Base-by-base conservation (phyloP, 2,329 filamentous ascomycete species). In the Aspergillus arachidicola region DNA sequence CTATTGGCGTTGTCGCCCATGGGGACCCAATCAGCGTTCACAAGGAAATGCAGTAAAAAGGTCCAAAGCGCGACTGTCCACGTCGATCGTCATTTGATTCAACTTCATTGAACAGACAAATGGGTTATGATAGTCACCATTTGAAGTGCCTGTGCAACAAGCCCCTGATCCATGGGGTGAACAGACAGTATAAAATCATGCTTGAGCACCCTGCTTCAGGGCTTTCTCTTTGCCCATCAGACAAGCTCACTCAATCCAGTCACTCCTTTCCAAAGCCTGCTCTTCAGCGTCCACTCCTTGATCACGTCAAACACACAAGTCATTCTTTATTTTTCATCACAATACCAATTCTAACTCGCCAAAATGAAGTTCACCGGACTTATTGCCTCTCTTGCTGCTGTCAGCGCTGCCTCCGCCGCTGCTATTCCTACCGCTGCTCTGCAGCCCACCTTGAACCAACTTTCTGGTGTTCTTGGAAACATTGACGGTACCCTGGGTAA, bases 351-450 rank as follows among this genome's bases (percentile, higher is more conserved):
- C 16, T 45, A 55, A 61, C 68, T 55, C 57, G 61, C 62, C 63
- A 76, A 48, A 63, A 78, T 78, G 76, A 78, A 77, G 73, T 73
- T 78, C 72, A 73, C 73, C 66, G 72, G 72, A 69, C 67, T 78
- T 58, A 55, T 72, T 46, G 60, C 72, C 59, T 72, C 75, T 41
- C 66, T 78, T 30, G 74, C 74, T 48, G 48, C 77, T 58, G 72
- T 71, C 59, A 67, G 74, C 65, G 62, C 70, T 64, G 71, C 70
- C 53, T 72, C 71, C 45, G 69, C 74, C 34, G 70, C 69, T 38
- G 73, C 73, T 50, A 64, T 78, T 34, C 75, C 76, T 57, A 43
- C 56, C 34, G 59, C 59, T 28, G 32, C 58, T 32, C 41, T 70
- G 51, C 55, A 65, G 41, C 51, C 56, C 32, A 60, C 64, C 36